Evolutionary conservation across 1,139 yeast genomes (phyloP), one percentile per base, ranked within the genome.

Genomic region (Hemisphaericaspora subhashii): DNA sequence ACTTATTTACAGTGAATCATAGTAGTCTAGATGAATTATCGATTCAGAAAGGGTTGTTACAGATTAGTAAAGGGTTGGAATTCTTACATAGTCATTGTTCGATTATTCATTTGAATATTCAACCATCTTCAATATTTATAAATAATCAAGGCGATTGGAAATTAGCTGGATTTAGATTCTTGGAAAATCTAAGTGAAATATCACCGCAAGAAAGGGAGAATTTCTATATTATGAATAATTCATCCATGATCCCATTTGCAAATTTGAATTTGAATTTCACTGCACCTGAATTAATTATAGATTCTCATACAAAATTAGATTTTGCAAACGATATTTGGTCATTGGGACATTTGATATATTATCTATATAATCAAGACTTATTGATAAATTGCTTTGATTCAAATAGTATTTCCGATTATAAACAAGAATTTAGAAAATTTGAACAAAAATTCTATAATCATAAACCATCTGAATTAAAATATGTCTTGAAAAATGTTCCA

Each of bases 81-180:
- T 92, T 92, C 54, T 72, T 92, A 33, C 97, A 92, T 58, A 77
- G 79, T 44, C 77, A 80, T 42, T 86, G 95, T 20, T 75, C 81
- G 14, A 77, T 81, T 23, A 84, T 87, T 12, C 96, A 90, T 62
- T 63, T 86, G 49, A 87, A 89, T 49, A 52, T 94, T 23, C 83
- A 83, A 47, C 98, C 98, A 1, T 67, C 77, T 11, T 79, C 96
- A 0, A 71, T 92, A 1, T 77, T 83, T 44, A 74, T 92, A 18
- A 90, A 86, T 48, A 82, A 79, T 30, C 89, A 85, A 50, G 94
- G 95, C 1, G 98, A 92, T 61, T 94, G 98, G 98, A 92, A 90
- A 60, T 60, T 92, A 3, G 77, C 85, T 7, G 97, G 98, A 1
- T 74, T 86, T 47, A 77, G 77, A 36, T 84, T 84, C 51, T 59